Evolutionary conservation across 1,139 yeast genomes (phyloP), one percentile per base, ranked within the genome.

Genomic region (Hemisphaericaspora xylofermentans): DNA sequence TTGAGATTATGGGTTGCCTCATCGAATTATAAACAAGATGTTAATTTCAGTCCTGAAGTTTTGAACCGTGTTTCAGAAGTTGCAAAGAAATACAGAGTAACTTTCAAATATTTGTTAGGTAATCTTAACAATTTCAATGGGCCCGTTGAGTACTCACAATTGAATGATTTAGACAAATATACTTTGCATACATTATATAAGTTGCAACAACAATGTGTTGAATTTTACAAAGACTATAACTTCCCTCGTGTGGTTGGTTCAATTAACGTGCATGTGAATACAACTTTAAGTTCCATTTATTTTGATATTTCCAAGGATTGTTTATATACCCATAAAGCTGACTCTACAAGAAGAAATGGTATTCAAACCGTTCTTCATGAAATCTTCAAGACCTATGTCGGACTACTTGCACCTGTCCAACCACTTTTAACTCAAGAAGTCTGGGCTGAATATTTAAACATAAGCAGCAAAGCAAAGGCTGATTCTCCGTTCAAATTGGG

Each of bases 1-100:
- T 68, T 94, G 48, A 73, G 99, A 51, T 68, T 91, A 43, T 86
- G 97, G 88, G 88, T 84, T 10, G 96, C 97, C 0, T 91, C 89
- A 40, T 76, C 94, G 1, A 94, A 89, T 58, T 93, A 85, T 54
- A 82, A 91, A 1, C 77, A 76, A 38, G 99, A 93, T 61, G 80
- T 93, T 38, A 71, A 80, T 22, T 78, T 88, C 19, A 88, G 95
- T 6, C 79, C 86, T 8, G 82, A 80, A 24, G 79, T 89, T 13
- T 69, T 89, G 51, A 76, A 74, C 25, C 82, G 91, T 52, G 93
- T 88, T 21, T 83, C 84, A 34, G 95, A 89, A 42, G 79, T 86
- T 38, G 68, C 88, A 56, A 88, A 87, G 61, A 93, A 93, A 60
- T 62, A 89, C 41, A 73, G 98, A 52, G 78, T 89, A 17, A 88